These are phyloP conservation scores for Henningerozyma blattae DNA, from an alignment of 805 yeast genomes.

Conservation along the genomic window DNA sequence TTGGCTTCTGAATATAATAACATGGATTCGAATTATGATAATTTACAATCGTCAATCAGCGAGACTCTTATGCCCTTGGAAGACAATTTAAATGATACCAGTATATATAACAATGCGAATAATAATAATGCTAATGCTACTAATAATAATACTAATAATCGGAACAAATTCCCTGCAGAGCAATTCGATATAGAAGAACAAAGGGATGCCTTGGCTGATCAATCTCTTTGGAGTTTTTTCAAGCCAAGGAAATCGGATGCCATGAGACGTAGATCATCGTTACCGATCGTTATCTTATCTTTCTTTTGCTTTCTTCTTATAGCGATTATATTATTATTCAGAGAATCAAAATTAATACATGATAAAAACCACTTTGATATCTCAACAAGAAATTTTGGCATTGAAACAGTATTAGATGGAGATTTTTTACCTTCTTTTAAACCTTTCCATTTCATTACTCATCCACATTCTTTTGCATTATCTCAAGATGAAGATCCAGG, in stretches of 20 bases:
- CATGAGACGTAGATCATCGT: too few species aligned
- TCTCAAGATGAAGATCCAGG: slow-evolving; percentile 33
- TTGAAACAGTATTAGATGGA: slow-evolving; percentile 16
- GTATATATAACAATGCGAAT: too few species aligned
- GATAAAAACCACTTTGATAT: too few species aligned
- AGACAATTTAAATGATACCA: too few species aligned
- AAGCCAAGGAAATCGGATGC: background rate
- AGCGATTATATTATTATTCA: too few species aligned
- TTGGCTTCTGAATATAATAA: slow-evolving; percentile 1
- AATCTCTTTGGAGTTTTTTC: background rate
- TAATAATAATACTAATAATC: too few species aligned
- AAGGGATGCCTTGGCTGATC: background rate
- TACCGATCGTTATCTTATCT: too few species aligned
- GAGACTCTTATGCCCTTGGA: too few species aligned
- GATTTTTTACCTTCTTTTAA: slow-evolving; percentile 14
- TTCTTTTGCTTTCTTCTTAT: too few species aligned
- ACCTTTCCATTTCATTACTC: slow-evolving; percentile 17
- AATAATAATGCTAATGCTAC: too few species aligned
- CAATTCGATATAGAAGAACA: slow-evolving; percentile 7
- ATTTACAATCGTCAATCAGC: too few species aligned
- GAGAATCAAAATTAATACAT: too few species aligned
- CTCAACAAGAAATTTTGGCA: slow-evolving; percentile 9
- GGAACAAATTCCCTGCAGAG: background rate
- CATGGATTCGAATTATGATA: background rate
- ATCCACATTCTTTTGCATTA: slow-evolving; percentile 9